These are phyloP conservation scores for Penicillium polonicum DNA, from an alignment of 2,329 filamentous ascomycete genomes.

Conservation along the genomic window DNA sequence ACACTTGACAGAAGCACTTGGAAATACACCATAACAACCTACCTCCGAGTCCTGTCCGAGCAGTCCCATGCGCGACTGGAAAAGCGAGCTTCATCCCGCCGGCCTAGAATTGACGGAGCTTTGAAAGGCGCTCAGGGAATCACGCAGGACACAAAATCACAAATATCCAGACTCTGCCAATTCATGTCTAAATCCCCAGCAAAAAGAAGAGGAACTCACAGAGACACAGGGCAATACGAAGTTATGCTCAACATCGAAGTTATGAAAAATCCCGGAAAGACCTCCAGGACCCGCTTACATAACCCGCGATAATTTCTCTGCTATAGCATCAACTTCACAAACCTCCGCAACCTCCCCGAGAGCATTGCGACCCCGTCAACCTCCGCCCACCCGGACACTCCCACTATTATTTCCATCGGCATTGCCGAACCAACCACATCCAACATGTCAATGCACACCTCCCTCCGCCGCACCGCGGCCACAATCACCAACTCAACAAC, in stretches of 20 bases:
- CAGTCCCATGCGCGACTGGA: conserved; percentile 18
- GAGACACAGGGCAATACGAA: background rate
- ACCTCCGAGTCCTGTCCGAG: conserved; percentile 24
- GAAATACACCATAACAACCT: conserved; percentile 1
- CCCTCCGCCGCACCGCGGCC: conserved; percentile 38
- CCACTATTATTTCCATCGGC: background rate
- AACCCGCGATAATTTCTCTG: conserved; percentile 36
- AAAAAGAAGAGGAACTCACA: background rate
- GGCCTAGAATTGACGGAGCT: conserved; percentile 12
- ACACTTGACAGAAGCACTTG: conserved; percentile 3
- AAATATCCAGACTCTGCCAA: conserved; percentile 7
- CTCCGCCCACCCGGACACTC: background rate
- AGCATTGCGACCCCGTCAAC: conserved; percentile 6
- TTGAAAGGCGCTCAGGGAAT: conserved; percentile 14
- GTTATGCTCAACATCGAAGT: background rate
- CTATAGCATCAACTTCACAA: conserved; percentile 24
- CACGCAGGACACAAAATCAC: conserved; percentile 5
- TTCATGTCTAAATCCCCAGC: conserved; percentile 21
- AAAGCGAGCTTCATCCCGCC: conserved; percentile 35
- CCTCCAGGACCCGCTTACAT: conserved; percentile 32
- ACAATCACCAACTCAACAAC: conserved; percentile 31
- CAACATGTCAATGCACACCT: conserved; percentile 38
- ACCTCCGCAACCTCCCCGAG: conserved; percentile 14
- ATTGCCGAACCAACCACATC: background rate
- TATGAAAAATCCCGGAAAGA: conserved; percentile 14